Conservation (phyloP, 2,329 filamentous ascomycete species). For the Neonectria neomacrospora region DNA sequence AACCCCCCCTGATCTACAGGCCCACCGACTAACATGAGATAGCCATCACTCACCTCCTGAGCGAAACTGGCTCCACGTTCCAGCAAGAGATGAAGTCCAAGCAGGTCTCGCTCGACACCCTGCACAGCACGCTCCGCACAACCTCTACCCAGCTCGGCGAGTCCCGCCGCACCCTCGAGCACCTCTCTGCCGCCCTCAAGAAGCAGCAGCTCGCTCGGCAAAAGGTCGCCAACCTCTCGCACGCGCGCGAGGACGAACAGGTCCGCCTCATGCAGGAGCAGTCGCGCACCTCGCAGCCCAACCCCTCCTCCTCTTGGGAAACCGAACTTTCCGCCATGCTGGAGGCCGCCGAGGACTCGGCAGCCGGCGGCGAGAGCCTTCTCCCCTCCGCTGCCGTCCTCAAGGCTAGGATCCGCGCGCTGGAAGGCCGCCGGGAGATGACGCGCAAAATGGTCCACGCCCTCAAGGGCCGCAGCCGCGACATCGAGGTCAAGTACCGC, state of each 20-base stretch:
- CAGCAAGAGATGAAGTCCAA: conserved; percentile 84
- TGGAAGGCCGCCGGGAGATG: conserved; percentile 73
- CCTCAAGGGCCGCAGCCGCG: conserved; percentile 81
- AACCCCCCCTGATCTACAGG: background rate
- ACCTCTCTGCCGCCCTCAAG: conserved; percentile 72
- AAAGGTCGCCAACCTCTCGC: conserved; percentile 81
- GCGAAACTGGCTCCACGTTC: conserved; percentile 81
- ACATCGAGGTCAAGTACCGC: conserved; percentile 88
- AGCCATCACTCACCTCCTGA: conserved; percentile 86
- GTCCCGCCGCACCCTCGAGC: conserved; percentile 78
- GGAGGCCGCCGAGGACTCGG: conserved; percentile 54
- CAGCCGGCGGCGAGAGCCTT: conserved; percentile 49
- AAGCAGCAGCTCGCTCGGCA: conserved; percentile 74
- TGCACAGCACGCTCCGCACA: conserved; percentile 83
- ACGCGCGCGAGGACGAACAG: conserved; percentile 78
- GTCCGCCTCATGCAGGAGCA: conserved; percentile 57
- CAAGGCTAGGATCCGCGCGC: conserved; percentile 74
- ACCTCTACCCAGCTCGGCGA: conserved; percentile 83
- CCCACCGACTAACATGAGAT: background rate
- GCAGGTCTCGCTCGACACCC: conserved; percentile 82
- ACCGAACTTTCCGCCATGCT: conserved; percentile 62
- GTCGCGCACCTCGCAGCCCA: conserved; percentile 54
- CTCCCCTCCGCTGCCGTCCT: conserved; percentile 72
- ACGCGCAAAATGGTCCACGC: conserved; percentile 75
- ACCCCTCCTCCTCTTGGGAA: conserved; percentile 63